Percentiles rank a stretch among this genome's conserved stretches.
Evolutionary conservation across 2,329 filamentous ascomycete genomes (phyloP).

Genomic region (Aspergillus jensenii): DNA sequence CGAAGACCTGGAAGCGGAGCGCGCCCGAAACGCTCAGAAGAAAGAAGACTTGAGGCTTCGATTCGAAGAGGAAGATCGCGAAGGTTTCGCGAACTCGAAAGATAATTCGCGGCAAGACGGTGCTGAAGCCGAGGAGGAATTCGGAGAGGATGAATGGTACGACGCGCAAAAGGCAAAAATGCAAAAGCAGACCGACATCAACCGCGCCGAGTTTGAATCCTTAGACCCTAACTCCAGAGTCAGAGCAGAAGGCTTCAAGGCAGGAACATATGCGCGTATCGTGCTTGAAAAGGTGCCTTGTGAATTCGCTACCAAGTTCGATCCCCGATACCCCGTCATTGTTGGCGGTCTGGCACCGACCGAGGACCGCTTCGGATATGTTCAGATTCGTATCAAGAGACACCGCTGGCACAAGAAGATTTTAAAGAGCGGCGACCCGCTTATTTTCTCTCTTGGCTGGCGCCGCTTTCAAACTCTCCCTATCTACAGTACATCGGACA

Average conservation of each 20-base stretch:
- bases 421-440: conserved; percentile 93
- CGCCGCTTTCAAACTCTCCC: conserved; percentile 89
- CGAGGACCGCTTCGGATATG: conserved; percentile 92
- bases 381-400: conserved; percentile 94
- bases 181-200: conserved; percentile 95
- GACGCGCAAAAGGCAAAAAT: conserved; percentile 92
- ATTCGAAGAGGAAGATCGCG: conserved; percentile 97
- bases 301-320: conserved; percentile 84
- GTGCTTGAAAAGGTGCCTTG: conserved; percentile 85
- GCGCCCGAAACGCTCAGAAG: conserved; percentile 82
- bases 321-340: conserved; percentile 77
- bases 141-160: conserved; percentile 98
- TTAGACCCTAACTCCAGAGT: conserved; percentile 81
- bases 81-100: conserved; percentile 83
- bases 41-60: conserved; percentile 94
- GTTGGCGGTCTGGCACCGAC: conserved; percentile 90
- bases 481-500: conserved; percentile 93
- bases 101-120: conserved; percentile 75
- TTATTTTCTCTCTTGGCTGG: conserved; percentile 97
- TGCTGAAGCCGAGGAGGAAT: conserved; percentile 66
- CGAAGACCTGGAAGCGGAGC: conserved; percentile 75
- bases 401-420: conserved; percentile 99
- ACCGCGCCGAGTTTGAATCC: conserved; percentile 85
- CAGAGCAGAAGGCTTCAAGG: conserved; percentile 84
- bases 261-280: conserved; percentile 89